phyloP scores from a whole-genome alignment of 2,329 filamentous ascomycete species.

The Emmonsiellopsis sp. region DNA sequence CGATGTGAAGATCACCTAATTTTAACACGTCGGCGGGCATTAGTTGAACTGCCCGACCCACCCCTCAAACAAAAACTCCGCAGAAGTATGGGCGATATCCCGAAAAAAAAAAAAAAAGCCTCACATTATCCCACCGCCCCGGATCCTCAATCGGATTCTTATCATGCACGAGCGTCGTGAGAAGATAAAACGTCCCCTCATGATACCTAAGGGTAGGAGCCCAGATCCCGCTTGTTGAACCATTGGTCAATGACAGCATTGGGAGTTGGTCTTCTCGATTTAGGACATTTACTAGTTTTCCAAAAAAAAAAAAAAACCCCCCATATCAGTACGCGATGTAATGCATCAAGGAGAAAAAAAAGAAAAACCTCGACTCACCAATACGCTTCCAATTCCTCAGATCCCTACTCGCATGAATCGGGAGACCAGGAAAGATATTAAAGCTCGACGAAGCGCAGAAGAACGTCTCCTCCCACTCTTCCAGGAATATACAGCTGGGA shows the following conservation, averaged over 20 bases:
- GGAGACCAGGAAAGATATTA: conserved; percentile 36
- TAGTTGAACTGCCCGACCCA: too few species aligned
- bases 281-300: conserved; percentile 19
- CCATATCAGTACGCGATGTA: background rate
- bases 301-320: background rate
- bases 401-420: conserved; percentile 36
- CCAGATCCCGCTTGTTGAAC: conserved; percentile 29
- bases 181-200: conserved; percentile 32
- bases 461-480: conserved; percentile 29
- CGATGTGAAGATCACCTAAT: conserved; percentile 34
- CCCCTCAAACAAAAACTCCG: too few species aligned
- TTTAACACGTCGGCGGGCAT: background rate
- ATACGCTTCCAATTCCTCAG: conserved; percentile 33
- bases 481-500: conserved; percentile 35
- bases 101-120: background rate
- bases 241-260: conserved; percentile 23
- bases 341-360: background rate
- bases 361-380: conserved; percentile 5
- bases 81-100: background rate
- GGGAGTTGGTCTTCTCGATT: conserved; percentile 30
- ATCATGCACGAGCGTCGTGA: conserved; percentile 25
- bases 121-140: conserved; percentile 29
- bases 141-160: conserved; percentile 17
- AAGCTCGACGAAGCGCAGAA: conserved; percentile 40
- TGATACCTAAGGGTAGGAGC: conserved; percentile 33